phyloP scores from a whole-genome alignment of 148 eudicot genomes.

The Silene latifolia region DNA sequence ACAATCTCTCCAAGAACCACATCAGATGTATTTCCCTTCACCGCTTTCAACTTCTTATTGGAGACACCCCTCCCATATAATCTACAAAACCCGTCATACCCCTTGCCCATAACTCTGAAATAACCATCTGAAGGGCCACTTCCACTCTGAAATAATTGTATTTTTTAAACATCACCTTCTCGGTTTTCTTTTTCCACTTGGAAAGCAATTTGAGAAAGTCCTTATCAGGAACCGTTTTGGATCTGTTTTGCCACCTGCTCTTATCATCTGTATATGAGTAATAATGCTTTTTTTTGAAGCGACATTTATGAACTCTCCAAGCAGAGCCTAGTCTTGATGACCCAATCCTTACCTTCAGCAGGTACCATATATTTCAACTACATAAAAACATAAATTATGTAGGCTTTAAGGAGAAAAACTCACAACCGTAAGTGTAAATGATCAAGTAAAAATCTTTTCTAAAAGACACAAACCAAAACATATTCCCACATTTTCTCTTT shows the following conservation, averaged over 20 bases:
- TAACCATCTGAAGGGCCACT: neutral
- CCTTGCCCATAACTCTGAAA: neutral
- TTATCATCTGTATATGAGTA: neutral
- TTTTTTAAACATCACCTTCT: neutral
- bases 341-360: neutral
- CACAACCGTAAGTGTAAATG: neutral
- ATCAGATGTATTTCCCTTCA: neutral
- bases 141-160: neutral
- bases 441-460: neutral
- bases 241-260: neutral
- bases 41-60: no score
- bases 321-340: neutral
- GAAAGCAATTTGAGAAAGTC: neutral
- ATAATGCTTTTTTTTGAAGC: neutral
- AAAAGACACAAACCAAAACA: conserved; percentile 4
- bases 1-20: neutral
- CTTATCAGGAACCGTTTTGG: neutral
- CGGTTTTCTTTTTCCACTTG: neutral
- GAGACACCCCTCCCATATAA: no score
- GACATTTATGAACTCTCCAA: conserved; percentile 5
- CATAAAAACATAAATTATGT: neutral
- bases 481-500: conserved; percentile 17
- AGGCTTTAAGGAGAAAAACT: neutral
- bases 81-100: no score
- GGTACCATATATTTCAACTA: neutral